Evolutionary conservation across 495 filamentous ascomycete species (phyloP).

Genomic region (Annulohypoxylon stygium): DNA sequence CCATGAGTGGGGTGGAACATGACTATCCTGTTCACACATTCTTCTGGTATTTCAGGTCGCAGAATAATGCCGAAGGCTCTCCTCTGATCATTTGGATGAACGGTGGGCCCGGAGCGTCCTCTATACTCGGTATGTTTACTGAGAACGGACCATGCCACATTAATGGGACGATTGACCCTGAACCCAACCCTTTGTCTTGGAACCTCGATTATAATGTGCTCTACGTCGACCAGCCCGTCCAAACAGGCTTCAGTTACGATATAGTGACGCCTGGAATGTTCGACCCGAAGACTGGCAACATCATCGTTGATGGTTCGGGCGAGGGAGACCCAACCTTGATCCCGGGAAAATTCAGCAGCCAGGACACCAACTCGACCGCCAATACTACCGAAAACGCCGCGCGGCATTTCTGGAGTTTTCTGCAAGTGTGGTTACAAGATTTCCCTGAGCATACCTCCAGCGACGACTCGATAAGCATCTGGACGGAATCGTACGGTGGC

Average conservation of each 20-base stretch:
- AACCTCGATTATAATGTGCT: conserved; percentile 78
- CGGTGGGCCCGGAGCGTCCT: conserved; percentile 71
- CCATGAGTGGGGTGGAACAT: conserved; percentile 47
- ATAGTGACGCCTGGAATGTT: conserved; percentile 57
- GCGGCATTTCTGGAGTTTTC: conserved; percentile 73
- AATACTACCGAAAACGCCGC: conserved; percentile 74
- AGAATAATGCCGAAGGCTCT: conserved; percentile 66
- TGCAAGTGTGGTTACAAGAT: conserved; percentile 70
- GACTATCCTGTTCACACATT: conserved; percentile 79
- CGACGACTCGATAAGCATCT: conserved; percentile 64
- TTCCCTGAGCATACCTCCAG: conserved; percentile 71
- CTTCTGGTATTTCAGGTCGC: conserved; percentile 80
- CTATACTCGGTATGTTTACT: conserved; percentile 70
- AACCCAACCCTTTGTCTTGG: conserved; percentile 69
- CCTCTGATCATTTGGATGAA: conserved; percentile 75
- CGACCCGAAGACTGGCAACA: conserved; percentile 49
- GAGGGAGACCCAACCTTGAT: conserved; percentile 58
- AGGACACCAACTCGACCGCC: conserved; percentile 61
- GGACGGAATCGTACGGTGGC: conserved; percentile 72
- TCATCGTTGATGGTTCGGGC: conserved; percentile 45
- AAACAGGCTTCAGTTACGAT: conserved; percentile 67
- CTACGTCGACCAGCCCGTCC: conserved; percentile 74
- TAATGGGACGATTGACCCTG: conserved; percentile 61
- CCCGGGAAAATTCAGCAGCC: conserved; percentile 70
- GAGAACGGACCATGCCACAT: conserved; percentile 64